Evolutionary conservation across 768 basidiomycete species (phyloP), one percentile per base, ranked within the genome.

Genomic region (Boletus rex-veris): DNA sequence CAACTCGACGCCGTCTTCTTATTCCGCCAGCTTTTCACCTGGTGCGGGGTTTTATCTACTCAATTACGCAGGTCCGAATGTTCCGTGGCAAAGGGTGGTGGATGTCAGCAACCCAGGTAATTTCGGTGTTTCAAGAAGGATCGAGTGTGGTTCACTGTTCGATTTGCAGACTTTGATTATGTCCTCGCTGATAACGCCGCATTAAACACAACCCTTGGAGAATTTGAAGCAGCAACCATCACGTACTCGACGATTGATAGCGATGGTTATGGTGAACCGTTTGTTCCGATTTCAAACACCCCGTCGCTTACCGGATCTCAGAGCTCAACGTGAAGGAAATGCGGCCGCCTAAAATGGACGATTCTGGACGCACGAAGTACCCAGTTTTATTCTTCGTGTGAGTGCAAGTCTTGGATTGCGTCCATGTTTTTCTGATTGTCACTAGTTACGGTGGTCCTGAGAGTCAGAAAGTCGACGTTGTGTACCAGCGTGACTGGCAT

Each of bases 331-430:
- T 90, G 51, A 80, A 89, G 64, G 95, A 98, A 73, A 81, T 96
- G 60, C 83, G 92, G 15, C 97, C 97, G 16, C 92, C 93, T 5
- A 79, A 81, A 54, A 90, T 98, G 85, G 97, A 99, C 62, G 86
- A 90, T 62, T 88, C 92, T 19, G 97, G 97, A n/a, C 84, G 90
- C 41, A 92, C 88, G 9, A 94, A 96, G 69, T 98, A 99, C 65
- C 91, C 97, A 1, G 93, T 98, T 19, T 75, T 99, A 28, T 93
- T 98, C 77, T 77, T 81, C 41, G 90, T 96, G 83, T 95, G 68
- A 62, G 63, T 60, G 19, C 11, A 42, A 28, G 44, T 24, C 15
- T 24, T 35, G 4, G 33, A 21, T 26, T 31, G 24, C 31, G 48
- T 15, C 3, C n/a, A 7, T 38, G 12, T 21, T 51, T 58, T 52